Base-by-base conservation (phyloP, 208 protist species). In the Crithidia thermophila region DNA sequence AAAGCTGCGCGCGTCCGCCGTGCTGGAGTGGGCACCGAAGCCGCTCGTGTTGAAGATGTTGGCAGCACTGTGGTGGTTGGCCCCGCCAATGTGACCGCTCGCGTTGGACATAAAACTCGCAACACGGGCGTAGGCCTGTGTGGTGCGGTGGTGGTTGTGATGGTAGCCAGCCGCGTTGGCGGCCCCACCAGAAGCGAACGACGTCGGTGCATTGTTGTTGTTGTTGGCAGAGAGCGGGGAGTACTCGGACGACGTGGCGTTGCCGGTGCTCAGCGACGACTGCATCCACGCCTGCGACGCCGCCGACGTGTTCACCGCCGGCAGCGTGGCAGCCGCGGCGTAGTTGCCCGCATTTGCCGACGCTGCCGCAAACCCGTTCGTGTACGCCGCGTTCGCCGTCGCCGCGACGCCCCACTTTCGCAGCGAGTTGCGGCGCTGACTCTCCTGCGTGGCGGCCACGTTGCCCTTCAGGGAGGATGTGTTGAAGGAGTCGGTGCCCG, bases 31-130 rank as follows among this genome's bases (percentile, higher is more conserved):
- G n/a, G n/a, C n/a, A 10, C 5, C 13, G 4, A 21, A 7, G 4
- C 27, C 47, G 14, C n/a, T 53, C 47, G 34, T 3, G 47, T 31
- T 34, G 28, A n/a, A n/a, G n/a, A n/a, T n/a, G 2, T 31, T 36
- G 47, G 30, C 34, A 11, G 9, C 43, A 4, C 9, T 37, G 43
- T 20, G 28, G 28, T 40, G 31, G 43, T 43, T 5, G 40, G 39
- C 57, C 28, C 14, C 40, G 27, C 45, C 55, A 39, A 65, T 53
- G 27, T 64, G 61, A 20, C 52, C 64, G 37, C 68, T 75, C 30
- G 60, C 23, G 43, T 31, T 67, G 10, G 69, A 75, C 28, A 37
- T 46, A 11, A 75, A 63, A 37, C 69, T 75, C 23, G 61, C 58
- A 10, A 53, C 58, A 8, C 58, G 43, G 13, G 20, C 42, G 43